Conservation (phyloP, 331 rosid species). For the Quercus lobata region DNA sequence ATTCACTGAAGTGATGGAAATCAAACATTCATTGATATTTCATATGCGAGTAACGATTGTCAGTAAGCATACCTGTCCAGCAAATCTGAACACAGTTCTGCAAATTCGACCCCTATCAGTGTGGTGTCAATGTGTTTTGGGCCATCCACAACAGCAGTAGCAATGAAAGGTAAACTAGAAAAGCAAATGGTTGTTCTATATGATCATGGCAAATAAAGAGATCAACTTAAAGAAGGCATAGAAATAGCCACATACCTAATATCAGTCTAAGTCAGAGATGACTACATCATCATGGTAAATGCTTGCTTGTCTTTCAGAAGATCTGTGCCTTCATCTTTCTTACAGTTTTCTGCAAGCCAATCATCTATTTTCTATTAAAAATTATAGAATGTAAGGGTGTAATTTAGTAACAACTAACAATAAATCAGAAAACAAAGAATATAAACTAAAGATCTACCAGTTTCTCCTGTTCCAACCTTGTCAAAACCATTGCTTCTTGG, state of each 20-base stretch:
- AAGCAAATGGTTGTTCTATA: not conserved
- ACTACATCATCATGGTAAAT: slow-evolving; percentile 27
- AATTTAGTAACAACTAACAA: too few relatives aligned
- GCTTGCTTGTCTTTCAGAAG: slow-evolving; percentile 63
- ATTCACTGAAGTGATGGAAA: not conserved
- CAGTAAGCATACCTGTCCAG: not conserved
- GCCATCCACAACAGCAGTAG: not conserved
- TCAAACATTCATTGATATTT: not conserved
- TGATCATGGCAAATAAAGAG: not conserved
- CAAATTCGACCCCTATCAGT: not conserved
- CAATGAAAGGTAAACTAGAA: not conserved
- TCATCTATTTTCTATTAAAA: slow-evolving; percentile 48
- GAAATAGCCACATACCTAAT: slow-evolving; percentile 31
- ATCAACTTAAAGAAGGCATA: not conserved
- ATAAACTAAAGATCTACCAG: not conserved
- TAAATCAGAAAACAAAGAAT: not conserved
- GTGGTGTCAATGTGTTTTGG: not conserved
- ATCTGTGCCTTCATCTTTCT: slow-evolving; percentile 36
- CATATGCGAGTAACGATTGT: too few relatives aligned
- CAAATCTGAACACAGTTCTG: not conserved
- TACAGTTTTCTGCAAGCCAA: slow-evolving; percentile 14
- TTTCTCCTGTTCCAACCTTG: not conserved
- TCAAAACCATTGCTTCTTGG: too few relatives aligned
- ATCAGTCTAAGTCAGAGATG: slow-evolving; percentile 53
- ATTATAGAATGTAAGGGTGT: not conserved